These are phyloP conservation scores for Litchi chinensis DNA, from an alignment of 345 rosid genomes.

Conservation along the genomic window DNA sequence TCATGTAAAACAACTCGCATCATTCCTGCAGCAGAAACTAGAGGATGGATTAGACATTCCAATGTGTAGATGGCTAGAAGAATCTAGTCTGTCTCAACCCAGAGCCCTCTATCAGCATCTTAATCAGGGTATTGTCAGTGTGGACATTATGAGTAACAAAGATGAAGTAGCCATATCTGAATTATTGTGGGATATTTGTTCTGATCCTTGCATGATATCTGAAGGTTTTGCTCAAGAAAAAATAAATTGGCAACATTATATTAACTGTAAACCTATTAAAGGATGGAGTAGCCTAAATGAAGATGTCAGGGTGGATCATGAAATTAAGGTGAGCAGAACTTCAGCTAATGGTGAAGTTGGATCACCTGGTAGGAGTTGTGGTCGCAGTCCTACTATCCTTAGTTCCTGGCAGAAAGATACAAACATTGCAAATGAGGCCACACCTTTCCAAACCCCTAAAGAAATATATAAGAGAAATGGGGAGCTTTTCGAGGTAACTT, in stretches of 20 bases:
- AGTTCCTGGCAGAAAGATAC: conserved; percentile 60
- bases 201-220: conserved; percentile 58
- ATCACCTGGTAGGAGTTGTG: conserved; percentile 38
- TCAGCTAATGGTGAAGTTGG: conserved; percentile 38
- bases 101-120: conserved; percentile 35
- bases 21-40: conserved; percentile 51
- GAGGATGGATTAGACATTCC: conserved; percentile 53
- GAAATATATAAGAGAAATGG: conserved; percentile 81
- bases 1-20: conserved; percentile 60
- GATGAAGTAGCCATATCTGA: conserved; percentile 41
- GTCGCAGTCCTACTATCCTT: conserved; percentile 35
- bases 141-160: conserved; percentile 35
- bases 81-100: conserved; percentile 45
- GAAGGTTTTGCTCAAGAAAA: conserved; percentile 66
- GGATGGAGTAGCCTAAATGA: conserved; percentile 62
- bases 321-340: conserved; percentile 33
- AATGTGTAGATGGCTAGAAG: conserved; percentile 66
- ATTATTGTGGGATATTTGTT: conserved; percentile 65
- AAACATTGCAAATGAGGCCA: conserved; percentile 38
- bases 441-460: conserved; percentile 57
- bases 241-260: conserved; percentile 47
- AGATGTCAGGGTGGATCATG: conserved; percentile 38
- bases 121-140: conserved; percentile 31
- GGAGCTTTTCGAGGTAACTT: conserved; percentile 81
- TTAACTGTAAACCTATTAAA: conserved; percentile 38